Conservation (phyloP, 108 stramenopile genomes). For the Cyclotella kingstonii region DNA sequence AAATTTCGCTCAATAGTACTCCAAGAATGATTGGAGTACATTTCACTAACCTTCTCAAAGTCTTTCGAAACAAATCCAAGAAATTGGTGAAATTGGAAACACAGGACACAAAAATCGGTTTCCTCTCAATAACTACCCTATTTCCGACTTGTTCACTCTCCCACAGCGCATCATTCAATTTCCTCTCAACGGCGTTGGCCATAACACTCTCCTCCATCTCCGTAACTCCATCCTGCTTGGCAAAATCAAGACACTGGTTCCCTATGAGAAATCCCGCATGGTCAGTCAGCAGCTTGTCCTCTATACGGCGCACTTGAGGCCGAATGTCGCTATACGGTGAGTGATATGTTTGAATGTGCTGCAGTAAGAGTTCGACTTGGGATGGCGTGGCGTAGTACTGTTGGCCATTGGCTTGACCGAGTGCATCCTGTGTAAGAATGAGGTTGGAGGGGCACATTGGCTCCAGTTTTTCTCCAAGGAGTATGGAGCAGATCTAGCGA, state of each 20-base stretch:
- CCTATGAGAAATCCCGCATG: constrained; percentile 74
- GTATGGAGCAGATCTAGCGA: constrained; percentile 34
- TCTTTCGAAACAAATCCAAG: constrained; percentile 85
- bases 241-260: constrained; percentile 82
- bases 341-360: constrained; percentile 61
- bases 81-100: constrained; percentile 89
- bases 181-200: constrained; percentile 78
- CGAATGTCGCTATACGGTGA: constrained; percentile 63
- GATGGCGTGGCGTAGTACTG: constrained; percentile 61
- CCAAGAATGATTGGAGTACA: neutral
- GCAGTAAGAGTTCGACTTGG: constrained; percentile 56
- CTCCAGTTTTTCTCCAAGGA: constrained; percentile 65
- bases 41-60: constrained; percentile 6
- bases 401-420: constrained; percentile 64
- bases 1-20: neutral
- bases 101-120: constrained; percentile 67
- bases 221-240: constrained; percentile 86
- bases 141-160: constrained; percentile 52
- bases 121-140: constrained; percentile 50
- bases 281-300: constrained; percentile 60
- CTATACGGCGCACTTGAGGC: constrained; percentile 55
- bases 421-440: constrained; percentile 58
- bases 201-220: constrained; percentile 83
- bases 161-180: constrained; percentile 75
- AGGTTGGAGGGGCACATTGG: constrained; percentile 20